A percentile compares a stretch with the other conserved stretches of the same genome.
Evolutionary conservation across 495 filamentous ascomycete species (phyloP).

Genomic region (Aspergillus funiculosus): DNA sequence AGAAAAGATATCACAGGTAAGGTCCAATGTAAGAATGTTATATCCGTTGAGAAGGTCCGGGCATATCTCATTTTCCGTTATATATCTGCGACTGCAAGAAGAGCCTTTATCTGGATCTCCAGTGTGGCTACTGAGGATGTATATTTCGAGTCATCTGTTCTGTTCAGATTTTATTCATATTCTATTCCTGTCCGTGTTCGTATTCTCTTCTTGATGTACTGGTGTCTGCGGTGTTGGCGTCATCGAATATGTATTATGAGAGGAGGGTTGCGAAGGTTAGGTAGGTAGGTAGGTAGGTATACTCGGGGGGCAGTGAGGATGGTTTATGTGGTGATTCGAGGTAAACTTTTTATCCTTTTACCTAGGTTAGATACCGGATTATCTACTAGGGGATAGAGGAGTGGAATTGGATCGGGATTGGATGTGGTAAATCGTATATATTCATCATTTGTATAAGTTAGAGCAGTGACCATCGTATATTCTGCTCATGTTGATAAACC

Average conservation of each 20-base stretch:
- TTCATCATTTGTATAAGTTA: slow-evolving; percentile 3
- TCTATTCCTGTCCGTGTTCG: no score
- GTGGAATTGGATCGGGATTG: not conserved
- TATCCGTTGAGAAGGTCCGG: no score
- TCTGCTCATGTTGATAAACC: no score
- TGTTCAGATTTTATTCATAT: no score
- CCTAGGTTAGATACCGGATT: not conserved
- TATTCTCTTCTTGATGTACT: not conserved
- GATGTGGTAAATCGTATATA: not conserved
- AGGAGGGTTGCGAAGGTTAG: not conserved
- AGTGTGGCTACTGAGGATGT: no score
- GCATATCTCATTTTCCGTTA: no score
- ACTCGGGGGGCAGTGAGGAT: not conserved
- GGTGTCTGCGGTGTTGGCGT: not conserved
- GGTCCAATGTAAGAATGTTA: no score
- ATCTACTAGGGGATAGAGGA: not conserved
- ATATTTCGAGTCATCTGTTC: no score
- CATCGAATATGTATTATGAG: slow-evolving; percentile 1
- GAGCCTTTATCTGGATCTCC: no score
- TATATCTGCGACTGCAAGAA: no score
- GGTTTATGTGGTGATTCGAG: not conserved
- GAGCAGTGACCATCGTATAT: not conserved
- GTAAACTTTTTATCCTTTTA: not conserved
- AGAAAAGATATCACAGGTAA: no score
- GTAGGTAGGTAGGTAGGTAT: no score